Conservation (phyloP, 306 rosid genomes). For the Astragalus membranaceus region DNA sequence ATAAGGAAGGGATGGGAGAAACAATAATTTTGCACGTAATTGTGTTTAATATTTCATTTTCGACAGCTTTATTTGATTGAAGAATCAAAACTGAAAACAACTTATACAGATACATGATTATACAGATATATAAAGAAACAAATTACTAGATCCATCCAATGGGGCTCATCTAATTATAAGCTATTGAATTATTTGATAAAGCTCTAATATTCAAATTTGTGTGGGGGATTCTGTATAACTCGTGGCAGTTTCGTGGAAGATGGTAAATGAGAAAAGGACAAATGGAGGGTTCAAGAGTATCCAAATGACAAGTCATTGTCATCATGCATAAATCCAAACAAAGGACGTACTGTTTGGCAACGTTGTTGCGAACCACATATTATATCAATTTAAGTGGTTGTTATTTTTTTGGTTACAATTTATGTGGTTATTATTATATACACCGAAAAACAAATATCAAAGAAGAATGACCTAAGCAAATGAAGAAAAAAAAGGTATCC, state of each 20-base stretch:
- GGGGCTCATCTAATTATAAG: no score
- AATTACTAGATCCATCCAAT: no score
- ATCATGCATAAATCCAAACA: constrained; percentile 6
- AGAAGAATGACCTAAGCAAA: background rate
- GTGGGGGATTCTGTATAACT: background rate
- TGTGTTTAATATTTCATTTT: background rate
- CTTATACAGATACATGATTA: background rate
- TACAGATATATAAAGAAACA: background rate
- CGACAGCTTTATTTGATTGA: background rate
- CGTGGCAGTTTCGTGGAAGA: constrained; percentile 15
- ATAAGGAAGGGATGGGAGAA: no score
- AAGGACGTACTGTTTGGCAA: background rate
- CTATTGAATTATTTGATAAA: no score
- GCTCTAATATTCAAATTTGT: no score
- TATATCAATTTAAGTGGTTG: background rate
- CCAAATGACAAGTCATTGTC: background rate
- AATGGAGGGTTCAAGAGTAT: background rate
- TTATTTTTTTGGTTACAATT: background rate
- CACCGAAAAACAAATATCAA: background rate
- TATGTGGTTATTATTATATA: background rate
- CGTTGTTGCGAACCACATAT: background rate
- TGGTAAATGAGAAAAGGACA: background rate
- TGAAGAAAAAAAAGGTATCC: background rate
- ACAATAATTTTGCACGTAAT: background rate
- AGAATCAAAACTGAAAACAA: background rate